Evolutionary conservation across 2,329 filamentous ascomycete genomes (phyloP).

Genomic region (Fusarium neocosmosporiellum): DNA sequence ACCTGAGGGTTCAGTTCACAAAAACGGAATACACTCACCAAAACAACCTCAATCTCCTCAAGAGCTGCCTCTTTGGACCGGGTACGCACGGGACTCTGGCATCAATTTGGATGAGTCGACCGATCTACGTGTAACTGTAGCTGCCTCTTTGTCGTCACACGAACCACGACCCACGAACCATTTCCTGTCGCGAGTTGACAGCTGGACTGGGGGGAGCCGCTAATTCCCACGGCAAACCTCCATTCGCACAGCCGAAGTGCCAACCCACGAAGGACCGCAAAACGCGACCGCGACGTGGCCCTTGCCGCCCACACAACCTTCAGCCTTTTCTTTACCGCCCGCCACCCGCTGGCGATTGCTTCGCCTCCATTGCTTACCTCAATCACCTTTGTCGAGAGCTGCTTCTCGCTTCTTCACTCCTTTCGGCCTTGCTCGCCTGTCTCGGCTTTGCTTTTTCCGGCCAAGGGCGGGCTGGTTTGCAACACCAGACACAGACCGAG

Average conservation of each 20-base stretch:
- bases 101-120: conserved; percentile 15
- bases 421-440: conserved; percentile 3
- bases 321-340: conserved; percentile 31
- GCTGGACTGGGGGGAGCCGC: conserved; percentile 16
- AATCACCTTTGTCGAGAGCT: conserved; percentile 7
- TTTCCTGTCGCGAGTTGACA: not conserved
- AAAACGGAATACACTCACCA: not conserved
- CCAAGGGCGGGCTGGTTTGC: conserved; percentile 13
- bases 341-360: conserved; percentile 26
- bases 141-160: conserved; percentile 4
- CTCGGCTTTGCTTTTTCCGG: conserved; percentile 17
- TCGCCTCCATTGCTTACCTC: conserved; percentile 12
- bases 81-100: conserved; percentile 18
- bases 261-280: conserved; percentile 4
- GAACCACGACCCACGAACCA: conserved; percentile 13
- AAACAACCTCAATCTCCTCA: conserved; percentile 16
- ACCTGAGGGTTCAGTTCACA: conserved; percentile 1
- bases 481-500: conserved; percentile 14
- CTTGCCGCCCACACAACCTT: conserved; percentile 29
- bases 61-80: not conserved
- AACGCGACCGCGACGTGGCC: conserved; percentile 43
- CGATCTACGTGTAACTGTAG: conserved; percentile 18
- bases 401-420: conserved; percentile 18
- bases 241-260: conserved; percentile 15
- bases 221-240: conserved; percentile 24